Evolutionary conservation across 768 basidiomycete species (phyloP), one percentile per base, ranked within the genome.

Genomic region (Myochromella boudieri): DNA sequence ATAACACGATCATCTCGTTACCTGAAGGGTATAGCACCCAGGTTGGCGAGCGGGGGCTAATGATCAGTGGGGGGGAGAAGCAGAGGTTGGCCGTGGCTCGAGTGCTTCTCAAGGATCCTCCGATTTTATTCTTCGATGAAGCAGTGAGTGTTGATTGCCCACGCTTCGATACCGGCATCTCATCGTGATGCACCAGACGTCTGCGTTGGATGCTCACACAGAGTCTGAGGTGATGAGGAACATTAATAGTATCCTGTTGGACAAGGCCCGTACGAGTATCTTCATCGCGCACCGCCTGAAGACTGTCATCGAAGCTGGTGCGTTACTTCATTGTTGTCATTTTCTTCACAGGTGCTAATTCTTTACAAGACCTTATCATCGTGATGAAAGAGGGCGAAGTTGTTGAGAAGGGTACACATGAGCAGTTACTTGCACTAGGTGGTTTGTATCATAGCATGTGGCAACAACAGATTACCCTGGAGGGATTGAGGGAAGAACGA

Each of bases 11-110:
- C 46, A 70, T 78, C 70, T 73, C 79, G 27, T 68, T 99, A 26
- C 94, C 95, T 0, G 90, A 94, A 4, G 84, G 85, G 46, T 99
- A 97, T 64, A 59, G 68, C 31, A 98, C 97, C 2, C 87, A 87
- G 58, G 97, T 99, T 18, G 97, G 97, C 1, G 97, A 99, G 68
- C 71, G 97, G 31, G 97, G 97, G 4, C 64, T 97, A 61, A 99
- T 99, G 97, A 91, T 99, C 38, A 95, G 91, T 28, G 97, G 97
- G 0, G 97, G 97, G 1, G 97, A 99, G 77, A 99, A 99, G 68
- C 97, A 99, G 72, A 69, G 97, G 41, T 67, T 99, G 56, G 97
- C 97, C 2, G 91, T 99, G 14, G 97, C 97, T 18, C 74, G 97
- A 20, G 84, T 95, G 26, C 67, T 99, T 57, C 67, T 98, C 39